Base-by-base conservation (phyloP, 371 early-diverging fungal genomes). In the Rhizomucor miehei region DNA sequence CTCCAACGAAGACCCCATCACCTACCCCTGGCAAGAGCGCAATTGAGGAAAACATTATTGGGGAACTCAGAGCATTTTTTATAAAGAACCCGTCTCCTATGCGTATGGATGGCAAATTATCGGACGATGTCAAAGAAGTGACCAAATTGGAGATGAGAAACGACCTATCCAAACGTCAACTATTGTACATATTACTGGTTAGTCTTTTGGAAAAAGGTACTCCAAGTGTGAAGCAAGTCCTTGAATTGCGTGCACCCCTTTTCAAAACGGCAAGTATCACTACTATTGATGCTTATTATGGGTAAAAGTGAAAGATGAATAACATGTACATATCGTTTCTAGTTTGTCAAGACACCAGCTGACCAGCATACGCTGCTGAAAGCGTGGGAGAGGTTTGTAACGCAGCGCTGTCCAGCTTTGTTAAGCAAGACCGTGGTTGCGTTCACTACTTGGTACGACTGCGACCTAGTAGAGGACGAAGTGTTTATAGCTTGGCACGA, bases 141-240 rank as follows among this genome's bases (percentile, higher is more conserved):
- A 89, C 88, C 1, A 82, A 86, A 29, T 53, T 88, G 34, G 90
- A 89, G 64, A 87, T 88, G 77, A 75, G 85, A n/a, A 82, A 89
- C 53, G 85, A 85, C 51, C 57, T 89, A 59, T 75, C 82, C 44
- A 89, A 88, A 69, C 79, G 71, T 12, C 84, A 86, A 55, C 34
- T 89, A 12, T 75, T 86, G 34, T 78, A 62, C 51, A 77, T 87
- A 39, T 56, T 89, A 25, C 56, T 89, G 20, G 73, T 74, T 3
- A 72, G 81, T 48, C 57, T 88, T 21, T 75, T 87, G 50, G 76
- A 80, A 19, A 86, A 86, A 43, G 29, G 29, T 36, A 49, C 53
- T 19, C 59, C 63, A 12, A 50, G 54, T 38, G 54, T 67, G 11
- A 35, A 61, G 17, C 12, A 60, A 11, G 60, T 67, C 12, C 44